phyloP scores from a whole-genome alignment of 2,329 filamentous ascomycete species.

The Apiospora marii region DNA sequence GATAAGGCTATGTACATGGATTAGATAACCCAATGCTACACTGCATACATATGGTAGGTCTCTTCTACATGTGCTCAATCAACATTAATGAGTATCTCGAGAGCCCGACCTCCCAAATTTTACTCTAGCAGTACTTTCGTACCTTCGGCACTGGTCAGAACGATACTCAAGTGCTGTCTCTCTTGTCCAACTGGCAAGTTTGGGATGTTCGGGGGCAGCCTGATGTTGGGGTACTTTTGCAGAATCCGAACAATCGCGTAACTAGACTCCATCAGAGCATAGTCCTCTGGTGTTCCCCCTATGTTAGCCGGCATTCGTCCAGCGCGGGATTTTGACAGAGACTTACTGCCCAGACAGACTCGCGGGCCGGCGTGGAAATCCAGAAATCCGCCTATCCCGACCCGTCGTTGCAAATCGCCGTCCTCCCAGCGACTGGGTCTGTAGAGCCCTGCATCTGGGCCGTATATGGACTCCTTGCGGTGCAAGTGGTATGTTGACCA shows the following conservation, averaged over 20 bases:
- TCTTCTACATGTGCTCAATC: no score
- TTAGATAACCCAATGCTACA: no score
- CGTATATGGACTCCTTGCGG: slow-evolving; percentile 32
- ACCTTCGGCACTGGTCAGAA: slow-evolving; percentile 28
- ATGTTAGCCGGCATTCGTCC: background rate
- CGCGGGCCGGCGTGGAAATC: slow-evolving; percentile 32
- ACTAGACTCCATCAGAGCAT: slow-evolving; percentile 36
- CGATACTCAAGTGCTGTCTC: slow-evolving; percentile 34
- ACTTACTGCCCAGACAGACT: slow-evolving; percentile 33
- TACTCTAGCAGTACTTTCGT: slow-evolving; percentile 23
- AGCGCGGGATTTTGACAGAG: no score
- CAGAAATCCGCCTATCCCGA: slow-evolving; percentile 27
- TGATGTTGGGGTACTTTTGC: slow-evolving; percentile 34
- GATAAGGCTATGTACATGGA: no score
- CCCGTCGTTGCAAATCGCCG: slow-evolving; percentile 27
- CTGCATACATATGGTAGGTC: no score
- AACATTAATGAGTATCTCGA: no score
- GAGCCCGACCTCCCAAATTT: background rate
- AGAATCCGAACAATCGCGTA: slow-evolving; percentile 33
- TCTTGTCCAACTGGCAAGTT: slow-evolving; percentile 37
- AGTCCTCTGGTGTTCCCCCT: slow-evolving; percentile 33
- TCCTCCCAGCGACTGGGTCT: slow-evolving; percentile 32
- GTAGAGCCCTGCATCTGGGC: slow-evolving; percentile 28
- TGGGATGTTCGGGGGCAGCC: slow-evolving; percentile 29
- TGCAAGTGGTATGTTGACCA: slow-evolving; percentile 39